Base-by-base conservation (phyloP, 2,329 filamentous ascomycete genomes). In the Parascedosporium putredinis region DNA sequence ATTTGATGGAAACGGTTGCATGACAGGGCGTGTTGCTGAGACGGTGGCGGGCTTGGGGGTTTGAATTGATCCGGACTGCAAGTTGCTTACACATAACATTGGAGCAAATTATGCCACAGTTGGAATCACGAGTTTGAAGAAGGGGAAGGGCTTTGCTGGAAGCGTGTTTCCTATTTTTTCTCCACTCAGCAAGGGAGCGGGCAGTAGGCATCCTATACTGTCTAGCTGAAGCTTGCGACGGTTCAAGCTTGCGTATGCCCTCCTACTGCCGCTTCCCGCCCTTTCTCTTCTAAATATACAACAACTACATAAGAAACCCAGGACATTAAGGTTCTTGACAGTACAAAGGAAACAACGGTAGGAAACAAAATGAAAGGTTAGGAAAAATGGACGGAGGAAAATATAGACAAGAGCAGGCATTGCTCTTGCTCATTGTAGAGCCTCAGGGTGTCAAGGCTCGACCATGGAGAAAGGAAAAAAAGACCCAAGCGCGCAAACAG, bases 381-480 rank as follows among this genome's bases (percentile, higher is more conserved):
- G 12, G 20, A 22, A 40, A 40, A 8, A 22, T 9, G 16, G 18
- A 40, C 20, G 18, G 38, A 14, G 23, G 23, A 40, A 18, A 3
- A 40, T 4, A 20, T 20, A 42, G 20, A 42, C 12, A 10, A 20
- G 38, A 16, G 38, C 16, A 14, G 10, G 33, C 33, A 5, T 36
- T 42, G 38, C 38, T 20, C 38, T 12, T 42, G 38, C 38, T 23
- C 12, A 22, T 42, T 42, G 38, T 42, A 42, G 38, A 42, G 38
- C 38, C 38, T 20, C 38, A 42, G 38, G 38, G 38, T 42, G 38
- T 42, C 38, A 42, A 42, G 38, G 38, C 38, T 42, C 38, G 38
- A 42, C 38, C n/a, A 42, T 42, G 38, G 16, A 42, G 16, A 23
- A 42, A 42, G 5, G 18, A 20, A 42, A 22, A 42, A 20, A 42